These are phyloP conservation scores for Senna tora DNA, from an alignment of 306 rosid genomes.

Conservation along the genomic window DNA sequence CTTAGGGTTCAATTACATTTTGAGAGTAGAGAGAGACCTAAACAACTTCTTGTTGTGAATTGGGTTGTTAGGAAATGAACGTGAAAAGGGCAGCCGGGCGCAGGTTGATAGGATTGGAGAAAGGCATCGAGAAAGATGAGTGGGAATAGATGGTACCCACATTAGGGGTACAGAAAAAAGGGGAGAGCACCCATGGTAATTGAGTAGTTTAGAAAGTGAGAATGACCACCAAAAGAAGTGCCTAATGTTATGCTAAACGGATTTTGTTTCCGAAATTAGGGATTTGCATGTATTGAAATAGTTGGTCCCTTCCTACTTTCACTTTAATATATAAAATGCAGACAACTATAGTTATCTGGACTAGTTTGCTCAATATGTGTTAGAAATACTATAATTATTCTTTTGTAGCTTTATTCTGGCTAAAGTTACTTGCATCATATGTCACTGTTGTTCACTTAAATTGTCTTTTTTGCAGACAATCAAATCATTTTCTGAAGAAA, in stretches of 20 bases:
- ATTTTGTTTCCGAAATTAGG: too few relatives aligned
- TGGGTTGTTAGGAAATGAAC: too few relatives aligned
- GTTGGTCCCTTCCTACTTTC: not conserved
- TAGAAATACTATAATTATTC: not conserved
- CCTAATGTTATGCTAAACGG: too few relatives aligned
- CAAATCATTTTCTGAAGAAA: slow-evolving; percentile 83
- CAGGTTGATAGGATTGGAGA: not conserved
- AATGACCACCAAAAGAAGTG: slow-evolving; percentile 7
- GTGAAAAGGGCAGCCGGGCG: too few relatives aligned
- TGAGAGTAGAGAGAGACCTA: not conserved
- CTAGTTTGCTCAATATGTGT: not conserved
- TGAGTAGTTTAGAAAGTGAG: slow-evolving; percentile 10
- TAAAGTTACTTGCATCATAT: slow-evolving; percentile 10
- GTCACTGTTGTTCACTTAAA: slow-evolving; percentile 1
- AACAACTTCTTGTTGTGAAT: not conserved
- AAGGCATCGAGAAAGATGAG: not conserved
- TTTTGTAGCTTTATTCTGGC: slow-evolving; percentile 9
- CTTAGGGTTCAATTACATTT: not conserved
- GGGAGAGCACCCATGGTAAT: not conserved
- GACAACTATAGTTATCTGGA: not conserved
- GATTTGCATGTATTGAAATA: slow-evolving; percentile 9
- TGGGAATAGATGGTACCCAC: not conserved
- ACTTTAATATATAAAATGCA: not conserved
- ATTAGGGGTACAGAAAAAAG: not conserved
- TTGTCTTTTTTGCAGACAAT: slow-evolving; percentile 54